Conservation (phyloP, 352 stramenopile genomes). For the Globisporangium nunn region DNA sequence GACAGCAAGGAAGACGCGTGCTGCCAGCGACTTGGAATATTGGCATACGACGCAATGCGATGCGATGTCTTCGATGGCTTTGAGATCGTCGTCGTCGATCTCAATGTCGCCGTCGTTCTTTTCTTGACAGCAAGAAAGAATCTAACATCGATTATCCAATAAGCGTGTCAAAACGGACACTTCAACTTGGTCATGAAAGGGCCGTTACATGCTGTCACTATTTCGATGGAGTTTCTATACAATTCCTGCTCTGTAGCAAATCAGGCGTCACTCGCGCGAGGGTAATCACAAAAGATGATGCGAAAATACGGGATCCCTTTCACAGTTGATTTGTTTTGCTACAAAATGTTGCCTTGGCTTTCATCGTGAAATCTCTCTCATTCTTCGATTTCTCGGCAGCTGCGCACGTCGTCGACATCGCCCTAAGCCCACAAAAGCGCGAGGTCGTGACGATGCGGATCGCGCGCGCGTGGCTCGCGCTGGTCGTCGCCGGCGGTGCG, state of each 20-base stretch:
- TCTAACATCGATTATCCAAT: no score
- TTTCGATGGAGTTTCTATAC: neutral
- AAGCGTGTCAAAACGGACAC: neutral
- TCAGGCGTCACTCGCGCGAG: neutral
- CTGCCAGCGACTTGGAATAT: no score
- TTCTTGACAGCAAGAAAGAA: no score
- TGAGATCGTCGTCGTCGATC: no score
- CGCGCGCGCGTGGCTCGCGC: constrained; percentile 5
- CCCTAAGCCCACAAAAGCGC: neutral
- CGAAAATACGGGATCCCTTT: no score
- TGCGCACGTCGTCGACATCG: neutral
- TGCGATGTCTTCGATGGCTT: no score
- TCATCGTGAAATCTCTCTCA: neutral
- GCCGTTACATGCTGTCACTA: neutral
- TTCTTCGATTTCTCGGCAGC: constrained; percentile 6
- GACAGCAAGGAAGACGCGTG: no score
- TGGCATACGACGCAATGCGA: no score
- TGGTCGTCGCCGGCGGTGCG: neutral
- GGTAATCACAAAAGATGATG: neutral
- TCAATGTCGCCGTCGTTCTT: no score
- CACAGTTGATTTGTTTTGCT: no score
- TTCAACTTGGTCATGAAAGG: constrained; percentile 1
- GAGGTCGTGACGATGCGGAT: neutral
- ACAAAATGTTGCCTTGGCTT: no score
- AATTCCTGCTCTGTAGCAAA: neutral